Evolutionary conservation across 768 basidiomycete genomes (phyloP).

Genomic region (Hypholoma fasciculare): DNA sequence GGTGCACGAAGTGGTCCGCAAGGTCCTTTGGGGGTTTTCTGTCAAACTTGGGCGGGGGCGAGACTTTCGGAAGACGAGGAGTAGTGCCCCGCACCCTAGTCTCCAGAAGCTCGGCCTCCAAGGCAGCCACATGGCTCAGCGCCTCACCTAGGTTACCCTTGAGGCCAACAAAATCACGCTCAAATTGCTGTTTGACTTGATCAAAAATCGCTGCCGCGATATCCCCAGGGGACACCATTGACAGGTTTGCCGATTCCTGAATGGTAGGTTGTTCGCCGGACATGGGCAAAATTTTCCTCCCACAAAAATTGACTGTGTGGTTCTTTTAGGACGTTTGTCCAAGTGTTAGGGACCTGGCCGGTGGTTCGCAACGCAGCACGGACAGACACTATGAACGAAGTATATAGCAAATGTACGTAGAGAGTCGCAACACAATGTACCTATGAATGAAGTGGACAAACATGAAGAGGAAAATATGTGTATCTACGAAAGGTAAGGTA

Average conservation of each 20-base stretch:
- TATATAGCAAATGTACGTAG: too few species aligned
- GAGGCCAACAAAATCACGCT: not conserved
- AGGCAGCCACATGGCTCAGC: not conserved
- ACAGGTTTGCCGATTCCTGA: not conserved
- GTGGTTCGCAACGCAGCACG: not conserved
- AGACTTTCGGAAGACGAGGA: not conserved
- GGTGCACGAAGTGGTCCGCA: not conserved
- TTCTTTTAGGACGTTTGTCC: not conserved
- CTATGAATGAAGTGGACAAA: too few species aligned
- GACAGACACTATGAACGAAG: too few species aligned
- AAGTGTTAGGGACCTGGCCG: not conserved
- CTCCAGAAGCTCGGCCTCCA: not conserved
- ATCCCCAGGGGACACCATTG: not conserved
- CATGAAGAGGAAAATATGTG: too few species aligned
- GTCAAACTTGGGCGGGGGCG: not conserved
- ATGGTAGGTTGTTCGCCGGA: not conserved
- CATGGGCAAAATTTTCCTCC: not conserved
- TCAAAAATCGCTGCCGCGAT: not conserved
- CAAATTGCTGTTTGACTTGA: not conserved
- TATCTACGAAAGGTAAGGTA: too few species aligned
- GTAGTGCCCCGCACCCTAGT: not conserved
- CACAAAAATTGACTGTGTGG: not conserved
- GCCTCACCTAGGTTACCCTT: not conserved
- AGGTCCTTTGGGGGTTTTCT: not conserved
- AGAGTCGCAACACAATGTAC: too few species aligned